Percentiles rank a stretch among this genome's conserved stretches.
phyloP scores from a whole-genome alignment of 257 asterid genomes.

The Solanum chmielewskii region DNA sequence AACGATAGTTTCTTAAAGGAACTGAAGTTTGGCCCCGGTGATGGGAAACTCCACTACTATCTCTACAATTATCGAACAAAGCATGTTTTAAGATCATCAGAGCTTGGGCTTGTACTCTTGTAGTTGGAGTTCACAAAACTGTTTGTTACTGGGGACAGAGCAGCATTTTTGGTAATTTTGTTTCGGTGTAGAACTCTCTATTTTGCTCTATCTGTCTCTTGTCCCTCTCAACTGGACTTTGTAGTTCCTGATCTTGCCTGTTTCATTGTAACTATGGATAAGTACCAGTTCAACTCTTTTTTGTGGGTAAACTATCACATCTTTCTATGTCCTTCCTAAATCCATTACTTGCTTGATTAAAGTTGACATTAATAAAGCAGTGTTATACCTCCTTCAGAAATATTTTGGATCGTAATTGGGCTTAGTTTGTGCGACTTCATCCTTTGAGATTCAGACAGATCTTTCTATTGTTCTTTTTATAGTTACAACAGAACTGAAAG shows the following conservation, averaged over 20 bases:
- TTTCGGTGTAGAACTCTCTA: background rate
- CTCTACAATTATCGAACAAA: slow-evolving; percentile 74
- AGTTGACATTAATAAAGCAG: background rate
- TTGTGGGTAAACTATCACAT: background rate
- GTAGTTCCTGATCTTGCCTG: background rate
- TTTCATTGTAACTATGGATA: slow-evolving; percentile 1
- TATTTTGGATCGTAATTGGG: background rate
- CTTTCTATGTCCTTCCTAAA: background rate
- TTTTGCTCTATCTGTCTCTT: background rate
- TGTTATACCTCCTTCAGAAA: background rate
- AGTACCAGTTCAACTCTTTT: background rate
- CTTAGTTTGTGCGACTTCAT: background rate
- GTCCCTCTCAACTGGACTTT: background rate
- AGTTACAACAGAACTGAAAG: background rate
- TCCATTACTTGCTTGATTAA: background rate
- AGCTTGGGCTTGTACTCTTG: slow-evolving; percentile 82
- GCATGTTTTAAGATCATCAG: slow-evolving; percentile 53
- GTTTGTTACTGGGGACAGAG: background rate
- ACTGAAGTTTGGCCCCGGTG: slow-evolving; percentile 85
- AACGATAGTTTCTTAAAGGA: slow-evolving; percentile 73
- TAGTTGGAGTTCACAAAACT: slow-evolving; percentile 13
- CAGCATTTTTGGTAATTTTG: slow-evolving; percentile 14
- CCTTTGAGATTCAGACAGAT: background rate
- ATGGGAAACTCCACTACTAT: slow-evolving; percentile 79
- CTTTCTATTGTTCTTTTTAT: background rate